Percentiles rank a stretch among this genome's conserved stretches.
phyloP scores from a whole-genome alignment of 306 rosid genomes.

The Canavalia ensiformis region DNA sequence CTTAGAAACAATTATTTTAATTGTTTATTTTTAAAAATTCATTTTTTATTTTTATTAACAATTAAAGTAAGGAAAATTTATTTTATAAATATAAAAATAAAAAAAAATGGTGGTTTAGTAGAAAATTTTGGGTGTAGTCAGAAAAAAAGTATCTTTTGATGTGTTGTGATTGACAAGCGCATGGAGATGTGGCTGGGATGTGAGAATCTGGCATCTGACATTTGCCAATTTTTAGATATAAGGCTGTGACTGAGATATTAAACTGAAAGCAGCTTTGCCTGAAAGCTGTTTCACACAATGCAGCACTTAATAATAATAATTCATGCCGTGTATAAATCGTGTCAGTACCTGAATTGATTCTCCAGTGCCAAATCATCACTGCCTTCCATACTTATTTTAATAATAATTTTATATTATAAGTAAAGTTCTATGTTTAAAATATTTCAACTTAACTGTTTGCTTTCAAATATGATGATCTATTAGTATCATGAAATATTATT shows the following conservation, averaged over 20 bases:
- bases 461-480: no score
- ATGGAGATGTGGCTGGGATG: conserved; percentile 26
- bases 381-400: no score
- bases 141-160: conserved; percentile 10
- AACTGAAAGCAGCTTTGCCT: conserved; percentile 43
- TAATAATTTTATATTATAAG: no score
- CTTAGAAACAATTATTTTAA: no score
- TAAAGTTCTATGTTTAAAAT: no score
- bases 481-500: no score
- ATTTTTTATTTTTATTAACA: no score
- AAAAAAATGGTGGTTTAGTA: neutral
- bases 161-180: conserved; percentile 36
- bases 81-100: no score
- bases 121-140: neutral
- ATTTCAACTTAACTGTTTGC: no score
- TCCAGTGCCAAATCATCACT: neutral
- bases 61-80: no score
- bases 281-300: conserved; percentile 40
- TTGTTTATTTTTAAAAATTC: no score
- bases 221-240: conserved; percentile 9
- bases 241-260: conserved; percentile 26
- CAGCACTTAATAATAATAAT: neutral
- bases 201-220: conserved; percentile 27
- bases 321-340: neutral
- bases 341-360: neutral